A percentile compares a stretch with the other conserved stretches of the same genome.
phyloP scores from a whole-genome alignment of 345 rosid species.

The Citrus australasica region DNA sequence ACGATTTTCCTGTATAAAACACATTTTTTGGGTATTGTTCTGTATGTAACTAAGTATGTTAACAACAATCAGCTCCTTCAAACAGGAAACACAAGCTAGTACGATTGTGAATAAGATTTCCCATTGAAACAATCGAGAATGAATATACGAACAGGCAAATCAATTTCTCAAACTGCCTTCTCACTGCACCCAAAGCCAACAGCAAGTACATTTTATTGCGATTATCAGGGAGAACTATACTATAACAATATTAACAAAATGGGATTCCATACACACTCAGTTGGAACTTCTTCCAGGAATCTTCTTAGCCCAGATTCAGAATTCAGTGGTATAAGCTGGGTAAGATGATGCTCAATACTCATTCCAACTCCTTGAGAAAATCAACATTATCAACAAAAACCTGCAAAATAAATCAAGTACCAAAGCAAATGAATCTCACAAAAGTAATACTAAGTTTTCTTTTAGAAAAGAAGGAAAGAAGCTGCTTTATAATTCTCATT shows the following conservation, averaged over 20 bases:
- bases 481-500: neutral
- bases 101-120: neutral
- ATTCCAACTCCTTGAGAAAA: constrained; percentile 86
- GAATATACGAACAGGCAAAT: constrained; percentile 6
- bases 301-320: constrained; percentile 7
- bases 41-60: neutral
- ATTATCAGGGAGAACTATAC: constrained; percentile 1
- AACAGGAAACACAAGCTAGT: neutral
- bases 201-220: constrained; percentile 12
- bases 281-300: constrained; percentile 2
- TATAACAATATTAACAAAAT: constrained; percentile 31
- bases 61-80: constrained; percentile 3
- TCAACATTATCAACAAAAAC: constrained; percentile 93
- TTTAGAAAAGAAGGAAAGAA: neutral
- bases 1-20: neutral
- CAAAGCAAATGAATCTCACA: neutral
- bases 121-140: neutral
- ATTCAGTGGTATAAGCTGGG: constrained; percentile 2
- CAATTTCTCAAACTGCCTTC: constrained; percentile 19
- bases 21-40: neutral
- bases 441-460: neutral
- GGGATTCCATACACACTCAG: constrained; percentile 2
- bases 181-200: constrained; percentile 2
- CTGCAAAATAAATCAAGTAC: constrained; percentile 25
- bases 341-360: constrained; percentile 28